A percentile compares a stretch with the other conserved stretches of the same genome.
Conservation (phyloP, 306 rosid species). For the Herpetospermum pedunculosum region DNA sequence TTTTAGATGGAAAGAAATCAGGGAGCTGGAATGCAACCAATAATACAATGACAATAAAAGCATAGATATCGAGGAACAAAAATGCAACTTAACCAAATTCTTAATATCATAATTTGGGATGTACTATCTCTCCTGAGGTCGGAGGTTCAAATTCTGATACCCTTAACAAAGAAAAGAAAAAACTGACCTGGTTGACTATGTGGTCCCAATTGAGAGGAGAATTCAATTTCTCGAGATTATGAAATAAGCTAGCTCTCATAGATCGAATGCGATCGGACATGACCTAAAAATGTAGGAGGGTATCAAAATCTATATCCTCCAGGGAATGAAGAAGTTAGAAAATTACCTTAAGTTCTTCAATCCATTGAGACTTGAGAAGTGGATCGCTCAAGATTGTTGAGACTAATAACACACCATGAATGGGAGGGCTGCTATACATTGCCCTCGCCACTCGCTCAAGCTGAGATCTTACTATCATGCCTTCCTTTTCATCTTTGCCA, state of each 20-base stretch:
- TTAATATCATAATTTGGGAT: too few relatives aligned
- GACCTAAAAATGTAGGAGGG: constrained; percentile 2
- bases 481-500: constrained; percentile 19
- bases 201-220: constrained; percentile 28
- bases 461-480: constrained; percentile 19
- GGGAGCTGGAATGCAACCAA: not conserved
- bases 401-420: constrained; percentile 23
- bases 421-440: constrained; percentile 29
- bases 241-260: constrained; percentile 17
- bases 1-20: not conserved
- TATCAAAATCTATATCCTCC: not conserved
- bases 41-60: not conserved
- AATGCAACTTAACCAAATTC: not conserved
- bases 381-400: constrained; percentile 23
- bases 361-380: constrained; percentile 19
- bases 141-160: too few relatives aligned
- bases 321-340: not conserved
- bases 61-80: not conserved
- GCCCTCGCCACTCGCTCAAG: constrained; percentile 26
- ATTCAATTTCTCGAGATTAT: constrained; percentile 15
- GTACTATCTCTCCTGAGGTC: too few relatives aligned
- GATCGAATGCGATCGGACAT: constrained; percentile 20
- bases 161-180: too few relatives aligned
- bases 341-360: constrained; percentile 25
- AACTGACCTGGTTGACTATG: constrained; percentile 25